Evolutionary conservation across 1,284 basidiomycete species (phyloP).

Genomic region (Apiotrichum veenhuisii): DNA sequence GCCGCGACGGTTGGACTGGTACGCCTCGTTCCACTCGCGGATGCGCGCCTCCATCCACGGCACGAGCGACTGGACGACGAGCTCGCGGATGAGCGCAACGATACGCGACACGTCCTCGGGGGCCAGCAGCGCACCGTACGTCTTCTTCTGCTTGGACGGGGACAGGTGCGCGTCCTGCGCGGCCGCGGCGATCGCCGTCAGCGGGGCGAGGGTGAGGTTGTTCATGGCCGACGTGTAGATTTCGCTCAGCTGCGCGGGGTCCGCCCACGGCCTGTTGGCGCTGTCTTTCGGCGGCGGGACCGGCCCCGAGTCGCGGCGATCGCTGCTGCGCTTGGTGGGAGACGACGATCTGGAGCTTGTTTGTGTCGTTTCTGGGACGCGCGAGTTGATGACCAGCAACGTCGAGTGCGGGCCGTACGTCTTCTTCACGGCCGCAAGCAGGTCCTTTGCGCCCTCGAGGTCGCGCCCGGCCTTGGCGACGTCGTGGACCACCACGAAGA

Average conservation of each 20-base stretch:
- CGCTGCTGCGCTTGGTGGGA: no score
- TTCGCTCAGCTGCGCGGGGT: conserved; percentile 30
- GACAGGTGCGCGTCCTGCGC: conserved; percentile 5
- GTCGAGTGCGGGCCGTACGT: conserved; percentile 48
- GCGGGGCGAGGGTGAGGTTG: conserved; percentile 38
- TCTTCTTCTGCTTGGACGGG: conserved; percentile 26
- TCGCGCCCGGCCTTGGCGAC: conserved; percentile 36
- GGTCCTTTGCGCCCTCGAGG: conserved; percentile 38
- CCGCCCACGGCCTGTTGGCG: conserved; percentile 26
- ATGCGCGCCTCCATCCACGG: conserved; percentile 97
- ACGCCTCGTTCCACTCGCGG: conserved; percentile 90
- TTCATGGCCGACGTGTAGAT: conserved; percentile 43
- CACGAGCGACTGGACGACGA: conserved; percentile 82
- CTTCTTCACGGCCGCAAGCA: conserved; percentile 44
- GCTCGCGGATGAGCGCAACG: conserved; percentile 79
- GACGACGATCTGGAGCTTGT: no score
- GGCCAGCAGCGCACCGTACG: conserved; percentile 54
- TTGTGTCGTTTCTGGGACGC: conserved; percentile 14
- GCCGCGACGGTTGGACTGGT: conserved; percentile 74
- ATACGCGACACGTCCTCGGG: conserved; percentile 76
- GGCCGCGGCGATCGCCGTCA: conserved; percentile 21
- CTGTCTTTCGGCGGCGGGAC: conserved; percentile 30
- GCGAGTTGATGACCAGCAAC: conserved; percentile 48
- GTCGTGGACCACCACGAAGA: conserved; percentile 50
- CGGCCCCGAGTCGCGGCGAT: no score